A percentile compares a stretch with the other conserved stretches of the same genome.
Conservation (phyloP, 176 grass and related monocot genomes). For the Cenchrus purpureus region DNA sequence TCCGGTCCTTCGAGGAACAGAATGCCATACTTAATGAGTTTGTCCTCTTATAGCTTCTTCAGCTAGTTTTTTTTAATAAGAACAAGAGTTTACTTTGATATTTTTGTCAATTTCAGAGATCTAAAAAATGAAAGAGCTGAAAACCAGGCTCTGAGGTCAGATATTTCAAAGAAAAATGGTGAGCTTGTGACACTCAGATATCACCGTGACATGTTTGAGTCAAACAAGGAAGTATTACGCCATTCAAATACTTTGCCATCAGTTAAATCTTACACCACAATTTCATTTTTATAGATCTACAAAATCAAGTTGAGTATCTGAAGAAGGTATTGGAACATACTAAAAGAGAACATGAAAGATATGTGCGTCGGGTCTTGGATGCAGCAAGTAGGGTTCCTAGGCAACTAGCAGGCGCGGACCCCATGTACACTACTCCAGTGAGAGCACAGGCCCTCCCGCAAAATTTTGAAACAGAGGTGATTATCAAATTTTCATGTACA, state of each 20-base stretch:
- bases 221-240: conserved; percentile 9
- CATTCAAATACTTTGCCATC: neutral
- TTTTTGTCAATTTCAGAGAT: conserved; percentile 1
- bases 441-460: neutral
- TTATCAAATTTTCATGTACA: too few relatives aligned
- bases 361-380: neutral
- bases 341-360: neutral
- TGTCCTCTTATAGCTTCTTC: neutral
- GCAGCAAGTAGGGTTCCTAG: neutral
- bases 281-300: neutral
- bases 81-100: neutral
- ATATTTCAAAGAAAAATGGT: neutral
- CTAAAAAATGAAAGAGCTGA: neutral
- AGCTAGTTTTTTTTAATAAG: neutral
- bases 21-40: neutral
- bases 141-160: conserved; percentile 13
- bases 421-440: neutral
- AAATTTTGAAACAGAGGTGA: neutral
- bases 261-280: neutral
- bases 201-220: neutral
- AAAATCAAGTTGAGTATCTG: conserved; percentile 7
- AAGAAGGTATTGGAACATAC: neutral
- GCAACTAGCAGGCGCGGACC: too few relatives aligned
- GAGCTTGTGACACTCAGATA: neutral
- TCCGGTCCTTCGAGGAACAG: neutral